phyloP scores from a whole-genome alignment of 2,329 filamentous ascomycete genomes.

The Claviceps pazoutovae region DNA sequence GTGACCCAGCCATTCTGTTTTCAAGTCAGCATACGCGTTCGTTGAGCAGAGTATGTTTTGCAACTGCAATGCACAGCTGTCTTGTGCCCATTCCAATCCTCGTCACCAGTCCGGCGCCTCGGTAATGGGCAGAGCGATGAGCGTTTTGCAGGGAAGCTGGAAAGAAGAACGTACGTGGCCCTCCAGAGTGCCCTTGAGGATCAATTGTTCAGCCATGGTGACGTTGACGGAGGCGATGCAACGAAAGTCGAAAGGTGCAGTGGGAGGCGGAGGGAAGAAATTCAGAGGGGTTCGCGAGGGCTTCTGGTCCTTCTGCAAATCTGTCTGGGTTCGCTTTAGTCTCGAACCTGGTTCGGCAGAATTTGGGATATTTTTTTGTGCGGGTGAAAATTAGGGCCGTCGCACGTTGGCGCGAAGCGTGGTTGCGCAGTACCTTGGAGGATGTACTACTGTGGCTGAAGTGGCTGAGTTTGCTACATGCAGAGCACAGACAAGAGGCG shows the following conservation, averaged over 20 bases:
- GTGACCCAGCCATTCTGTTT: conserved; percentile 89
- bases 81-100: neutral
- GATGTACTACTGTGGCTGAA: neutral
- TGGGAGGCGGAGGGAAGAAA: conserved; percentile 22
- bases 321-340: conserved; percentile 9
- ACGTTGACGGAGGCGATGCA: conserved; percentile 29
- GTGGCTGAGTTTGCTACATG: no score
- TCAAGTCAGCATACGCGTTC: conserved; percentile 12
- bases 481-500: neutral
- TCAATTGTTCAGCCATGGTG: conserved; percentile 81
- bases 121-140: conserved; percentile 5
- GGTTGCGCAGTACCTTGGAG: conserved; percentile 3
- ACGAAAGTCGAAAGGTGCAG: conserved; percentile 15
- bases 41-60: neutral
- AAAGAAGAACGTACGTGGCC: conserved; percentile 59
- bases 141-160: conserved; percentile 8
- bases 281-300: conserved; percentile 13
- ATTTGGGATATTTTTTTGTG: conserved; percentile 33
- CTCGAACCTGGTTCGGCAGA: conserved; percentile 14
- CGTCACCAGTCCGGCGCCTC: conserved; percentile 2
- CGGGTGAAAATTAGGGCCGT: conserved; percentile 39
- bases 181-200: conserved; percentile 94
- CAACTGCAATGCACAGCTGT: neutral
- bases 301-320: conserved; percentile 15
- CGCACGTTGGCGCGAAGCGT: neutral